phyloP scores from a whole-genome alignment of 345 rosid genomes.

The Lagerstroemia speciosa region DNA sequence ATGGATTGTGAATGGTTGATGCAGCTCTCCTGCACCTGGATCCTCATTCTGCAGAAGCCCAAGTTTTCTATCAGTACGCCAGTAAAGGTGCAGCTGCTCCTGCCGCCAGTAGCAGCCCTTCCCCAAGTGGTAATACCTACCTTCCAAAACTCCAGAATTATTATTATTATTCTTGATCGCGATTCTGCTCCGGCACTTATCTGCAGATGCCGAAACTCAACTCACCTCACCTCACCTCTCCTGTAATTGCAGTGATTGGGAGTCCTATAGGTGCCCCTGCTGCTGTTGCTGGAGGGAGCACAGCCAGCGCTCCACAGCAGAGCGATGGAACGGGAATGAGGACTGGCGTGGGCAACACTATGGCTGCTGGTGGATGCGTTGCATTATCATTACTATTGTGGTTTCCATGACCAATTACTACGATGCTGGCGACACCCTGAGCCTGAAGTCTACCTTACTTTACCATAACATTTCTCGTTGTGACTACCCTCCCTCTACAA shows the following conservation, averaged over 20 bases:
- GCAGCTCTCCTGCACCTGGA: constrained; percentile 13
- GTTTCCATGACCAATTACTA: neutral
- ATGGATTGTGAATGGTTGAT: neutral
- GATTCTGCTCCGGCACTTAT: too few relatives aligned
- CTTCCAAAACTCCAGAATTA: neutral
- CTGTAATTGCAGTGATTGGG: too few relatives aligned
- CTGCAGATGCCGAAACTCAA: too few relatives aligned
- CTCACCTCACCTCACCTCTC: too few relatives aligned
- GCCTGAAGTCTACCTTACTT: too few relatives aligned
- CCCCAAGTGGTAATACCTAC: neutral
- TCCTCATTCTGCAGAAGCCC: constrained; percentile 10
- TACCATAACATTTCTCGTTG: too few relatives aligned
- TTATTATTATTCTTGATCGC: neutral
- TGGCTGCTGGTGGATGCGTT: neutral
- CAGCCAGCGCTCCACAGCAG: constrained; percentile 5
- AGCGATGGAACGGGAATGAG: neutral
- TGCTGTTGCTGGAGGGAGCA: neutral
- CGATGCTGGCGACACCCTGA: too few relatives aligned
- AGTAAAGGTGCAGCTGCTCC: neutral
- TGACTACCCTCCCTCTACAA: too few relatives aligned
- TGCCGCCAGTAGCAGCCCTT: neutral
- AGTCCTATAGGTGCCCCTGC: neutral
- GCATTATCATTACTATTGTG: neutral
- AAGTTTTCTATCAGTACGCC: constrained; percentile 8
- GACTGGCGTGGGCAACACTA: neutral